Conservation (phyloP, 1,284 basidiomycete genomes). For the Moesziomyces aphidis region DNA sequence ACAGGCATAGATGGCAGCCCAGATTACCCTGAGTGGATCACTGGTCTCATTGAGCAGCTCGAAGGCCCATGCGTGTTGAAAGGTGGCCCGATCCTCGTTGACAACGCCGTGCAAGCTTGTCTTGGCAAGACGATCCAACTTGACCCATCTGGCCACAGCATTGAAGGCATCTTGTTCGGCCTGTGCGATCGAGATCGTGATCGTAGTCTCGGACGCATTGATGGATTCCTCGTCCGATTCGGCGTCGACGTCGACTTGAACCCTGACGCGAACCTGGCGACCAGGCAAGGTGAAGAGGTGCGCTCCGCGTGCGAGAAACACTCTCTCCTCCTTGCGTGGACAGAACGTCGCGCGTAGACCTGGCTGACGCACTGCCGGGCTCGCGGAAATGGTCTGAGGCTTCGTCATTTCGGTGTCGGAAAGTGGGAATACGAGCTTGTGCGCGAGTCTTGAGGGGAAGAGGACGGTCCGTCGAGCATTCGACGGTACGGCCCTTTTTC, state of each 20-base stretch:
- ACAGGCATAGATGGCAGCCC: conserved; percentile 42
- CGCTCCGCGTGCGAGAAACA: conserved; percentile 15
- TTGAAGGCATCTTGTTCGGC: background rate
- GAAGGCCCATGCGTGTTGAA: conserved; percentile 31
- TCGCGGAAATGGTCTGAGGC: background rate
- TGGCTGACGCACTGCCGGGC: conserved; percentile 19
- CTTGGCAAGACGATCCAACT: conserved; percentile 22
- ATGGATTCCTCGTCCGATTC: conserved; percentile 1
- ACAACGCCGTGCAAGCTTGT: conserved; percentile 43
- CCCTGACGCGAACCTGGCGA: background rate
- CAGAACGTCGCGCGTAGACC: conserved; percentile 15
- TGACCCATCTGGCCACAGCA: conserved; percentile 13
- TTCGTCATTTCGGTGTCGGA: background rate
- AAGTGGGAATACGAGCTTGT: background rate
- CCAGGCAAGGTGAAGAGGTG: conserved; percentile 20
- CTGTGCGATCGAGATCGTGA: conserved; percentile 3
- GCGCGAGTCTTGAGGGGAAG: background rate
- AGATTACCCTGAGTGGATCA: conserved; percentile 6
- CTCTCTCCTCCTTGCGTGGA: conserved; percentile 17
- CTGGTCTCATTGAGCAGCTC: background rate
- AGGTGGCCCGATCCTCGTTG: conserved; percentile 35
- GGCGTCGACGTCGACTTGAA: conserved; percentile 7
- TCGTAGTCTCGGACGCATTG: conserved; percentile 7
- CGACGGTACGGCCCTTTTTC: background rate
- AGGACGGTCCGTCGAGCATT: background rate